Evolutionary conservation across 352 stramenopile genomes (phyloP), one percentile per base, ranked within the genome.

Genomic region (Globisporangium takayamanum): DNA sequence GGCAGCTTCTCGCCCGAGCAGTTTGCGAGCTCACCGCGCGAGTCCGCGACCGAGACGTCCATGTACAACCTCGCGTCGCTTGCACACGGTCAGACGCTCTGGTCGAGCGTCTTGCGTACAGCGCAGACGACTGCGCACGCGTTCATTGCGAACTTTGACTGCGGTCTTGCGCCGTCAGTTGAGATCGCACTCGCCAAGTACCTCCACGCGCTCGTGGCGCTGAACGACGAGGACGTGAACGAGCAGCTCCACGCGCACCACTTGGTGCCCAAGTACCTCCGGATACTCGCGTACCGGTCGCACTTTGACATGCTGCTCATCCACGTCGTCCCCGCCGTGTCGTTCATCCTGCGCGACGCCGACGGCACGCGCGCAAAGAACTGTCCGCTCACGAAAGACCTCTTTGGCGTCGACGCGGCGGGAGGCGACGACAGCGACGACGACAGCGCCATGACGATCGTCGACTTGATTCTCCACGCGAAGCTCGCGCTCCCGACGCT

Each of bases 271-370:
- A 73, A 71, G n/a, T 94, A 94, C 57, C 63, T 94, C 2, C 49
- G 68, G 28, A 71, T 89, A 39, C 59, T 94, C 12, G 72, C 84
- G 55, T 72, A 74, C 20, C 82, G 83, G 18, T 76, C 85, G 52
- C 75, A 72, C 25, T 92, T 91, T 39, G 85, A 94, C 52, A 94
- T 94, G 85, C 69, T 94, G 26, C 69, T 92, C n/a, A 92, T 94
- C 52, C 85, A 92, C 66, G 68, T 89, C 50, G 76, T 94, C 6
- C 84, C 85, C 1, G 79, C 82, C 1, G 78, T 94, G 26, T 80
- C 81, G 12, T 94, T 89, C 57, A 76, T 94, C 53, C 62, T 94
- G 45, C 80, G 79, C 37, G 85, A 94, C 69, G 72, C 66, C 12
- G 83, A 92, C 41, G 73, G 69, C 18, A 73, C 71, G 10, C 72